These are phyloP conservation scores for Gossypium trilobum DNA, from an alignment of 441 rosid species.

Conservation along the genomic window DNA sequence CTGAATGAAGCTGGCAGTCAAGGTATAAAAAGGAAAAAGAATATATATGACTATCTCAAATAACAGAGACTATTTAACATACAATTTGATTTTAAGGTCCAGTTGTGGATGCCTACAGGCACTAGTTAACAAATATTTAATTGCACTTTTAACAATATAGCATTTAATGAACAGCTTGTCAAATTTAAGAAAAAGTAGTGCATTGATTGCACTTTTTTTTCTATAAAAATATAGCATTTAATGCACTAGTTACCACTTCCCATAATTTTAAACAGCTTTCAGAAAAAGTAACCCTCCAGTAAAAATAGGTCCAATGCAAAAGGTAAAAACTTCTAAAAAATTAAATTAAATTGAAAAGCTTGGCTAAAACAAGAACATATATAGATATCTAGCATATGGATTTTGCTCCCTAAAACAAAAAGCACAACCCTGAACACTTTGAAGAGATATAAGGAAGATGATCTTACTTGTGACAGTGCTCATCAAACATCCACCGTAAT, in stretches of 20 bases:
- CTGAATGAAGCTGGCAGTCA: not conserved
- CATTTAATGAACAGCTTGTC: not conserved
- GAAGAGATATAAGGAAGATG: not conserved
- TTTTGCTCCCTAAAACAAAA: not conserved
- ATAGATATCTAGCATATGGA: not conserved
- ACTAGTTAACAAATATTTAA: not conserved
- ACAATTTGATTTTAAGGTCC: not conserved
- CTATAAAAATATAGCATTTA: not conserved
- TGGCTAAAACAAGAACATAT: not conserved
- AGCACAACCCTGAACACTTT: not conserved
- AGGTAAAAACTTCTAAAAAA: not conserved
- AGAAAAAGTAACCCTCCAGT: not conserved
- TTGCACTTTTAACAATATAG: not conserved
- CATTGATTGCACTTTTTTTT: not conserved
- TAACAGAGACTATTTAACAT: not conserved
- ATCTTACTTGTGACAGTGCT: slow-evolving; percentile 62
- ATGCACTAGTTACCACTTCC: not conserved
- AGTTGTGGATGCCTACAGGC: not conserved
- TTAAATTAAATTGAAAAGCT: not conserved
- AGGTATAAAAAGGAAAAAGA: not conserved
- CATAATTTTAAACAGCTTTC: not conserved
- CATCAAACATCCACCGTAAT: slow-evolving; percentile 64
- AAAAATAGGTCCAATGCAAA: not conserved
- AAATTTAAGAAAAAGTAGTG: not conserved
- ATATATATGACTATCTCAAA: not conserved